Percentiles rank a stretch among this genome's conserved stretches.
phyloP scores from a whole-genome alignment of 2,329 filamentous ascomycete species.

The Venturia nashicola region DNA sequence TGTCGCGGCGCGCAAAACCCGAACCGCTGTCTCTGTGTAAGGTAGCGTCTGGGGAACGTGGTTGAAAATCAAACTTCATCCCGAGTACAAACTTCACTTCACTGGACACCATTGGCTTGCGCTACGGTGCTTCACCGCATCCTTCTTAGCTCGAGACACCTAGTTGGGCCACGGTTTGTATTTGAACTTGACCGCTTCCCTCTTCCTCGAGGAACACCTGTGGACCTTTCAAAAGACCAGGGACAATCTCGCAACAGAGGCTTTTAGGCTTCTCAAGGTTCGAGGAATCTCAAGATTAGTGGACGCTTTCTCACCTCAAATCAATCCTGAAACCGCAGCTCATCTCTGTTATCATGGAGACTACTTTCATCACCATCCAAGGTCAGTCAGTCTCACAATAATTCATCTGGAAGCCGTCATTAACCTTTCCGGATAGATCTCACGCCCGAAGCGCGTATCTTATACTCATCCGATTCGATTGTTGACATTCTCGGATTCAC shows the following conservation, averaged over 20 bases:
- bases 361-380: conserved; percentile 85
- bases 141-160: neutral
- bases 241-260: neutral
- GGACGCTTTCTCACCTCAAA: no score
- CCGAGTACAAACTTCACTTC: neutral
- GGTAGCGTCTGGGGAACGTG: neutral
- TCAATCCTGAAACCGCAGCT: neutral
- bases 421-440: conserved; percentile 44
- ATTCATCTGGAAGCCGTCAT: neutral
- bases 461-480: conserved; percentile 76
- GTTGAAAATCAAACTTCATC: neutral
- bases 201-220: neutral
- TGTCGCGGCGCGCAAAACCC: neutral
- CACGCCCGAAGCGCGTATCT: conserved; percentile 60
- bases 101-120: neutral
- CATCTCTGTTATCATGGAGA: conserved; percentile 47
- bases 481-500: conserved; percentile 71
- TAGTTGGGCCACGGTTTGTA: neutral
- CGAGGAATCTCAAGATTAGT: neutral
- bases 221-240: neutral
- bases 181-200: neutral
- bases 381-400: conserved; percentile 28
- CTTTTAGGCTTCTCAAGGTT: conserved; percentile 2
- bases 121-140: neutral
- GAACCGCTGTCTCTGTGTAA: neutral